A percentile compares a stretch with the other conserved stretches of the same genome.
Evolutionary conservation across 495 filamentous ascomycete genomes (phyloP).

Genomic region (Aspergillus carlsbadensis): DNA sequence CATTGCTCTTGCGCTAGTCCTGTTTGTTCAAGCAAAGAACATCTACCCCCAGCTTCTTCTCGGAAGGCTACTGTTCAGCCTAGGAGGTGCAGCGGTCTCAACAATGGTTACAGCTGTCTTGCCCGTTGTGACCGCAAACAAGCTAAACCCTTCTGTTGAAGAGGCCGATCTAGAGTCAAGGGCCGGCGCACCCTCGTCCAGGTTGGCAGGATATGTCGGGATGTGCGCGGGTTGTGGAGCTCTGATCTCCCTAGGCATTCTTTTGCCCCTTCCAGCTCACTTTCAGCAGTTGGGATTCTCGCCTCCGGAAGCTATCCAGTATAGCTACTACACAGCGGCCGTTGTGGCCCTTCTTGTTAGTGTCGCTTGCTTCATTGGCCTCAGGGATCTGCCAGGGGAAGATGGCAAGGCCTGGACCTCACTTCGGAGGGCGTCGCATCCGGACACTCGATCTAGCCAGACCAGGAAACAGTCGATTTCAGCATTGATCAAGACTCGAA

Average conservation of each 20-base stretch:
- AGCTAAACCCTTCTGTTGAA: conserved; percentile 38
- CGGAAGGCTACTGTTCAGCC: conserved; percentile 80
- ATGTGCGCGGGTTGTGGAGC: conserved; percentile 91
- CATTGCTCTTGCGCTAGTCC: conserved; percentile 70
- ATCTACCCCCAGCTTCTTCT: conserved; percentile 89
- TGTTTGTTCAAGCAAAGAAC: conserved; percentile 82
- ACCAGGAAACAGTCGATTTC: conserved; percentile 4
- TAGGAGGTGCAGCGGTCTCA: conserved; percentile 86
- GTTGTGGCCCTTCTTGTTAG: conserved; percentile 68
- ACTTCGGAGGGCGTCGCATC: conserved; percentile 23
- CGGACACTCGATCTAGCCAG: background rate
- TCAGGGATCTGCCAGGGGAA: conserved; percentile 75
- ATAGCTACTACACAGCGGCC: conserved; percentile 85
- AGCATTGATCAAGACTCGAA: conserved; percentile 5
- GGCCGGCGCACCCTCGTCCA: conserved; percentile 47
- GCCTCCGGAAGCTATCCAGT: conserved; percentile 65
- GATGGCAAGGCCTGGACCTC: conserved; percentile 68
- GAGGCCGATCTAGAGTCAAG: conserved; percentile 12
- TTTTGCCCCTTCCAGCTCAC: conserved; percentile 80
- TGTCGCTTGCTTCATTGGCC: conserved; percentile 72
- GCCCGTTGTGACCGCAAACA: conserved; percentile 71
- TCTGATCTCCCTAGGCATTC: conserved; percentile 73
- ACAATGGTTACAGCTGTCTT: conserved; percentile 98
- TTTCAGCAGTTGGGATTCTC: conserved; percentile 68
- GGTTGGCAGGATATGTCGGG: conserved; percentile 85